Percentiles rank a stretch among this genome's conserved stretches.
Evolutionary conservation across 306 rosid genomes (phyloP).

Genomic region (Citrullus amarus): DNA sequence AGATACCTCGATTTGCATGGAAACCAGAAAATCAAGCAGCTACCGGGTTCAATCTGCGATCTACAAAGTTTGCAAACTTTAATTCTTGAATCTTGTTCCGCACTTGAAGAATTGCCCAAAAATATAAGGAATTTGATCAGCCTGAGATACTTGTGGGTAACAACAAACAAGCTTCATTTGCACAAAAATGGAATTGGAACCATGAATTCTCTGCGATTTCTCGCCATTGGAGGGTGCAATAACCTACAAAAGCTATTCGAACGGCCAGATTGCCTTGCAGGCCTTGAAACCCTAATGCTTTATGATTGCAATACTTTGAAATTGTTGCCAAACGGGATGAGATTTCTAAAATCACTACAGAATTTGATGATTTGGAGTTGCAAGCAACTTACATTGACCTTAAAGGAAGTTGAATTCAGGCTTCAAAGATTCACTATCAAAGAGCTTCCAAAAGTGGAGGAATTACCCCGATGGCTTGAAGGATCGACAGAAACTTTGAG

Average conservation of each 20-base stretch:
- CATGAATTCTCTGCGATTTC: background rate
- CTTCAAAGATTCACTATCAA: background rate
- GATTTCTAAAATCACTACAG: background rate
- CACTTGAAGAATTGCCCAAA: background rate
- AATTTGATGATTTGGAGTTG: background rate
- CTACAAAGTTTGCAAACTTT: conserved; percentile 8
- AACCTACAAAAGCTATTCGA: background rate
- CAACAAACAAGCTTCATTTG: background rate
- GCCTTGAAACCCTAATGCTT: background rate
- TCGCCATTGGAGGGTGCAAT: background rate
- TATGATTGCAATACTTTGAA: background rate
- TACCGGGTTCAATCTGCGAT: conserved; percentile 4
- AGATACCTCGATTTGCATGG: conserved; percentile 5
- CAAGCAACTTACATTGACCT: background rate
- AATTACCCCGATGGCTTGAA: background rate
- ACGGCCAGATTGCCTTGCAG: background rate
- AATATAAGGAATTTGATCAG: conserved; percentile 1
- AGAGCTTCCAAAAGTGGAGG: background rate
- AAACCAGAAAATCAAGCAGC: background rate
- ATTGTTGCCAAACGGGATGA: background rate
- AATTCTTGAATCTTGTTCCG: background rate
- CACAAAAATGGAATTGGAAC: background rate
- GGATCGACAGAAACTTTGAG: background rate
- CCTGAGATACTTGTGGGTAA: conserved; percentile 2
- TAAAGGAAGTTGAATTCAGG: background rate